phyloP scores from a whole-genome alignment of 2,329 filamentous ascomycete species.

The Ceratocystis albifundus region DNA sequence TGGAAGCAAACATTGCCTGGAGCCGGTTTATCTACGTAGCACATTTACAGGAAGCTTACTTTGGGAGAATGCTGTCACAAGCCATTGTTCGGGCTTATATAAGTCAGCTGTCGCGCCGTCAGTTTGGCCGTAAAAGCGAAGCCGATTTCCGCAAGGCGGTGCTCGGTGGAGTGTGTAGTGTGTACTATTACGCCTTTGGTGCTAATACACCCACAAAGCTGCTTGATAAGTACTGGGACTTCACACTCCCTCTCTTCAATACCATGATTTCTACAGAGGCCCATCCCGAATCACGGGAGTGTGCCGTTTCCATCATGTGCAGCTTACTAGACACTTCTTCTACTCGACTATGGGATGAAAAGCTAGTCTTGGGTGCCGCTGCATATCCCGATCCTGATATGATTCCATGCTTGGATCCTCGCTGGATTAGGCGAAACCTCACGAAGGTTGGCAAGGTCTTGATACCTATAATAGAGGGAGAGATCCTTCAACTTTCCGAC shows the following conservation, averaged over 20 bases:
- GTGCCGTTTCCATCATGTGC: conserved; percentile 57
- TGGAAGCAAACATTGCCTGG: conserved; percentile 75
- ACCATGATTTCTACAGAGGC: conserved; percentile 16
- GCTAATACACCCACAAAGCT: conserved; percentile 55
- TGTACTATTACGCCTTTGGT: conserved; percentile 72
- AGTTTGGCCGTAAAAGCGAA: conserved; percentile 35
- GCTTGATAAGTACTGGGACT: conserved; percentile 67
- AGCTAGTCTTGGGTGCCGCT: conserved; percentile 52
- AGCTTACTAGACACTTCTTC: conserved; percentile 51
- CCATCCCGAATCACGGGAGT: conserved; percentile 33
- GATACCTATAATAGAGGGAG: conserved; percentile 47
- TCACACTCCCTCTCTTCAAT: conserved; percentile 45
- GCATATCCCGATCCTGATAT: conserved; percentile 54
- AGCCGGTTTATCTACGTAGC: conserved; percentile 69
- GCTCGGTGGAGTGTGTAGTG: conserved; percentile 61
- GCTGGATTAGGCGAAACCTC: conserved; percentile 72
- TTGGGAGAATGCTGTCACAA: conserved; percentile 41
- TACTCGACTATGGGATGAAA: conserved; percentile 58
- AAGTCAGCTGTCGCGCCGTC: conserved; percentile 17
- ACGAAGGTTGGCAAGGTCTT: conserved; percentile 52
- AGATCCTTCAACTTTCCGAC: conserved; percentile 51
- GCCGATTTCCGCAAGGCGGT: conserved; percentile 47
- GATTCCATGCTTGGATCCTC: conserved; percentile 69
- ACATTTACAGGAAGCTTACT: conserved; percentile 47
- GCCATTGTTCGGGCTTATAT: conserved; percentile 20